Evolutionary conservation across 306 rosid genomes (phyloP), one percentile per base, ranked within the genome.

Genomic region (Potentilla sterilis): DNA sequence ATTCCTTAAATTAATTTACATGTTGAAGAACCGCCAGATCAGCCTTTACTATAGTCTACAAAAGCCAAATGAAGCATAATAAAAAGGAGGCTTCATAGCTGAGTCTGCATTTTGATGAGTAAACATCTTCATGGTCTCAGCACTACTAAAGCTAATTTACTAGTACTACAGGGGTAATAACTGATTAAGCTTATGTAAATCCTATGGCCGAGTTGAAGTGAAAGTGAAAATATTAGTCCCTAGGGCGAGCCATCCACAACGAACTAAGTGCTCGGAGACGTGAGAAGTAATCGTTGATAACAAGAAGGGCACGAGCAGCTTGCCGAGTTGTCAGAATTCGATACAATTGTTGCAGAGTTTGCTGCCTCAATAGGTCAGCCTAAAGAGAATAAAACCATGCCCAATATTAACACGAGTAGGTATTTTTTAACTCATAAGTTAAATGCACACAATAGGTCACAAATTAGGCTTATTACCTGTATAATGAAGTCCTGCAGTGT

Each of bases 321-420:
- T 93, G 98, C 0, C 86, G 87, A 0, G 92, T 74, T 1, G 96
- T 88, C 77, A 93, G 73, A 75, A 93, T 93, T 52, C 91, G 85
- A 59, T 75, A 86, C 92, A 93, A 12, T 68, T 93, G 98, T 73
- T 91, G 97, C 52, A 93, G 87, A 2, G 98, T 88, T 78, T 91
- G 96, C 85, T 85, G 93, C 83, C 98, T 89, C 85, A 93, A 83
- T 54, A 93, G 86, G 57, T 93, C 97, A 69, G 98, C 98, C 98
- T 93, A 82, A 78, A 57, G 54, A 76, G 43, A 0, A 62, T 21
- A 38, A 22, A 63, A 13, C 49, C 35, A 34, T 32, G 46, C 21
- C 5, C 19, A 35, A 44, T 44, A 21, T 24, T 49, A 16, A 16
- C 11, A 10, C 7, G 7, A 77, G 7, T 0, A 12, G 24, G 44